Conservation (phyloP, 2,329 filamentous ascomycete genomes). For the Teratosphaeria epicoccoides region DNA sequence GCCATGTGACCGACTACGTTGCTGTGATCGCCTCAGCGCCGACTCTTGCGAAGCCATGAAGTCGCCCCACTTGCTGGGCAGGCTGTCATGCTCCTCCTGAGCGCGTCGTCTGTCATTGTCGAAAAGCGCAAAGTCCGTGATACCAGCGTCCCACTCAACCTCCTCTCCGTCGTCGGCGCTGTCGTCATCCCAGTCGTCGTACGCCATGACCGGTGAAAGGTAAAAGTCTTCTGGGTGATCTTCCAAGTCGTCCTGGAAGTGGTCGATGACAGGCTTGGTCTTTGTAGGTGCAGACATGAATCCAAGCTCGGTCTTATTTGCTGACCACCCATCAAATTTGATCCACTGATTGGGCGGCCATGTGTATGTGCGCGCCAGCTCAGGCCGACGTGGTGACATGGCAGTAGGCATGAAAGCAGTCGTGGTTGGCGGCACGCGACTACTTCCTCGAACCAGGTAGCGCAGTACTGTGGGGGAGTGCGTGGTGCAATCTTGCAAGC, state of each 20-base stretch:
- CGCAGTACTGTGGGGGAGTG: not conserved
- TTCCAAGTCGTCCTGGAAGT: slow-evolving; percentile 21
- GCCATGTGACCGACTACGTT: slow-evolving; percentile 12
- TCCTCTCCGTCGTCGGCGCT: slow-evolving; percentile 15
- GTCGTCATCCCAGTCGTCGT: slow-evolving; percentile 21
- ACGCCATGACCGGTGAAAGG: slow-evolving; percentile 20
- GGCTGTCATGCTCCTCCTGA: slow-evolving; percentile 12
- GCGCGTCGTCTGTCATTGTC: slow-evolving; percentile 18
- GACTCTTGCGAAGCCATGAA: slow-evolving; percentile 17
- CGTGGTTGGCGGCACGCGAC: not conserved
- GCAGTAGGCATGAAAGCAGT: not conserved
- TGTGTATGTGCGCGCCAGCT: slow-evolving; percentile 1
- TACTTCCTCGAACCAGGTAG: not conserved
- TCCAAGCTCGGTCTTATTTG: slow-evolving; percentile 1
- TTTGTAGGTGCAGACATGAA: slow-evolving; percentile 6
- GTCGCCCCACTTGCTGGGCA: slow-evolving; percentile 17
- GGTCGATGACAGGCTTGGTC: slow-evolving; percentile 5
- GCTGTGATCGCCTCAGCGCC: slow-evolving; percentile 16
- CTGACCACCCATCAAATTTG: slow-evolving; percentile 3
- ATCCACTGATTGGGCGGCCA: slow-evolving; percentile 1
- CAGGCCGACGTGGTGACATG: not conserved
- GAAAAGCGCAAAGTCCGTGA: slow-evolving; percentile 26
- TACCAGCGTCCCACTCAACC: slow-evolving; percentile 24
- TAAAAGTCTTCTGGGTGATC: slow-evolving; percentile 23
- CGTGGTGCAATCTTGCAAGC: not conserved